Percentiles rank a stretch among this genome's conserved stretches.
These are phyloP conservation scores for Botrytis tulipae DNA, from an alignment of 2,329 filamentous ascomycete genomes.

Conservation along the genomic window DNA sequence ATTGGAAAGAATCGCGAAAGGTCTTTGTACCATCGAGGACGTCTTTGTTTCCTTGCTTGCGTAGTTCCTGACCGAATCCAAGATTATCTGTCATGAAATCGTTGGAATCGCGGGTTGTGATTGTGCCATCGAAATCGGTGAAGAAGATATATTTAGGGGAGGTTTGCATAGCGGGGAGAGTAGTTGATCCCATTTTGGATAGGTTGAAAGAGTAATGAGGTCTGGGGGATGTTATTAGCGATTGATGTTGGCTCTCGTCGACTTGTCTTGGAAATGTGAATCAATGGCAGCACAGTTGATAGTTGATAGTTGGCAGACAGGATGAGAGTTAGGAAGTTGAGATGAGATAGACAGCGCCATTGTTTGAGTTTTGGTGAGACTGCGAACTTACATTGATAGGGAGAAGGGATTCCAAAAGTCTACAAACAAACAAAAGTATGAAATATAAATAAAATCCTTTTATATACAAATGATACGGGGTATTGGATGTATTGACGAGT, in stretches of 20 bases:
- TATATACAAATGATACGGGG: not conserved
- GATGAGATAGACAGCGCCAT: not conserved
- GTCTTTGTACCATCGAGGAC: slow-evolving; percentile 68
- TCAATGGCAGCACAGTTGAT: not conserved
- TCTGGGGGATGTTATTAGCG: not conserved
- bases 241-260: not conserved
- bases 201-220: not conserved
- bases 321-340: not conserved
- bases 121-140: slow-evolving; percentile 97
- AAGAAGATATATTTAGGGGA: slow-evolving; percentile 95
- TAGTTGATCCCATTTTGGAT: slow-evolving; percentile 35
- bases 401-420: not conserved
- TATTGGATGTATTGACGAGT: not conserved
- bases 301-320: not conserved
- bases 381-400: not conserved
- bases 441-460: not conserved
- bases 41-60: slow-evolving; percentile 70
- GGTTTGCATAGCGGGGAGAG: slow-evolving; percentile 58
- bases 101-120: slow-evolving; percentile 70
- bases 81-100: slow-evolving; percentile 84
- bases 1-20: slow-evolving; percentile 84
- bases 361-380: not conserved
- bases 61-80: slow-evolving; percentile 73
- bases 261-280: not conserved
- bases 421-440: not conserved